Percentiles rank a stretch among this genome's conserved stretches.
phyloP scores from a whole-genome alignment of 768 basidiomycete genomes.

The Rhodotorula kratochvilovae region DNA sequence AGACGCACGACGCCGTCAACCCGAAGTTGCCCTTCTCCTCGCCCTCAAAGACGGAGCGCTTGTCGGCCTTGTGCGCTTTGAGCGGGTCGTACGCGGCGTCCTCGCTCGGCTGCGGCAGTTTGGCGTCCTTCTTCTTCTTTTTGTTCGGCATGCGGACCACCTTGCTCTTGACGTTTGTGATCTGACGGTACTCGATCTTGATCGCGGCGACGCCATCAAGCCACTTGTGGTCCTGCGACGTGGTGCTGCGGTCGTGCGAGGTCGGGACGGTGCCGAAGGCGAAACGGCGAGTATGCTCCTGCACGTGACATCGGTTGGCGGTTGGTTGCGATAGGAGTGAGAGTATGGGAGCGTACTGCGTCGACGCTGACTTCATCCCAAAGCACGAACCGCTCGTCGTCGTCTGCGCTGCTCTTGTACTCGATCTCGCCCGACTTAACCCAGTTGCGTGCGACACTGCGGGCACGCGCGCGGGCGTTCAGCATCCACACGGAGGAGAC shows the following conservation, averaged over 20 bases:
- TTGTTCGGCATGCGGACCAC: no score
- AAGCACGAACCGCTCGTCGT: no score
- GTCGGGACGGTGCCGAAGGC: not conserved
- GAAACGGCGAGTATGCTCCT: not conserved
- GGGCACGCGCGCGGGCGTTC: fast-evolving
- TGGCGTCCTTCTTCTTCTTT: not conserved
- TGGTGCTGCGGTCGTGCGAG: not conserved
- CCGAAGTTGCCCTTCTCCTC: not conserved
- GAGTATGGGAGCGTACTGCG: no score
- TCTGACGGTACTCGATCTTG: not conserved
- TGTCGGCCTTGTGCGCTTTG: not conserved
- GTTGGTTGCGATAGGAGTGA: no score
- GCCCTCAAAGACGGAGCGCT: not conserved
- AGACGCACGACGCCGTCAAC: not conserved
- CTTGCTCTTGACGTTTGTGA: not conserved
- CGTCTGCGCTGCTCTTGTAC: no score
- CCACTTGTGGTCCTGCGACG: not conserved
- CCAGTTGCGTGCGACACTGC: no score
- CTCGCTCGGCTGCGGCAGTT: not conserved
- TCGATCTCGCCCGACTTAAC: no score
- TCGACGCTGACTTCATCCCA: no score
- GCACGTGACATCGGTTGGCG: not conserved
- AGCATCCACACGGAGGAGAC: no score
- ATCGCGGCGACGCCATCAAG: not conserved
- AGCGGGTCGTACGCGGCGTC: not conserved